These are phyloP conservation scores for Voacanga thouarsii DNA, from an alignment of 257 asterid genomes.

Conservation along the genomic window DNA sequence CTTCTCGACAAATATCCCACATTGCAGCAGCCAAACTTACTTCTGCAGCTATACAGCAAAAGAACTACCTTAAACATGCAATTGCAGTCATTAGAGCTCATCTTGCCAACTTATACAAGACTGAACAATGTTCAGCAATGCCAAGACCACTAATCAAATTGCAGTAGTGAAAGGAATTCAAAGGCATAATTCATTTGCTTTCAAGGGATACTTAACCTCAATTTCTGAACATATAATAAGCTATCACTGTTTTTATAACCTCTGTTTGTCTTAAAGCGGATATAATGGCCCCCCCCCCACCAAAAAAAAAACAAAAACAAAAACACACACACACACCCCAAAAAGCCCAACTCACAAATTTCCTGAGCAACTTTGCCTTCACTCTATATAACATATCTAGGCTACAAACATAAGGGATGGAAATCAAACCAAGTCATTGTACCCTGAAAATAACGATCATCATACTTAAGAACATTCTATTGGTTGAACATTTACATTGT, in stretches of 20 bases:
- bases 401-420: slow-evolving; percentile 5
- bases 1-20: not conserved
- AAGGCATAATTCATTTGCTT: not conserved
- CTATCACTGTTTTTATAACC: not conserved
- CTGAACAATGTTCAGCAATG: not conserved
- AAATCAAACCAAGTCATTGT: not conserved
- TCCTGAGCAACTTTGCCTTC: not conserved
- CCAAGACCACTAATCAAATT: not conserved
- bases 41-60: not conserved
- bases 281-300: not conserved
- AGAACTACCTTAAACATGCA: not conserved
- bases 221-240: not conserved
- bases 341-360: not conserved
- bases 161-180: not conserved
- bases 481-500: not conserved
- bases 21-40: not conserved
- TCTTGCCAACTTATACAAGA: not conserved
- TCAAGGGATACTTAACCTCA: not conserved
- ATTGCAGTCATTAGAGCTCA: not conserved
- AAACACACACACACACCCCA: not conserved
- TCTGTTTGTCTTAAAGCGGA: not conserved
- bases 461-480: not conserved
- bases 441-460: not conserved
- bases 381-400: not conserved
- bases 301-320: no score